Base-by-base conservation (phyloP, 345 rosid genomes). In the Carallia pectinifolia region DNA sequence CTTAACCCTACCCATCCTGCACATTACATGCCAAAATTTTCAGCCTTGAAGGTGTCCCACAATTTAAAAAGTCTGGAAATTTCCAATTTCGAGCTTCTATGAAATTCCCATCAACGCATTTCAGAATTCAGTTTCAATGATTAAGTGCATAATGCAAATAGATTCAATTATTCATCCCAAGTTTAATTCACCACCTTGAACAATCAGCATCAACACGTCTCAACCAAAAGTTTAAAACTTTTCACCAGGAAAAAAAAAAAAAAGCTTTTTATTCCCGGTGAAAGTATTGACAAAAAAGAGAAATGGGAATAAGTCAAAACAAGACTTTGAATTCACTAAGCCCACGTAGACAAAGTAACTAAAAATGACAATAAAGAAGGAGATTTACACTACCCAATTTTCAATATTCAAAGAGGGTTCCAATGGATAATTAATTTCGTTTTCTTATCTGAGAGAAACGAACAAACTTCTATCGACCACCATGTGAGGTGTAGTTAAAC, bases 1-100 rank as follows among this genome's bases (percentile, higher is more conserved):
- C 86, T 90, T 90, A 70, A 88, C 97, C 86, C 97, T 81, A 60
- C 94, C 97, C 94, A 90, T 90, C 83, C 89, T 90, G 79, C 81
- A 79, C 44, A 15, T 65, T 70, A 30, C 12, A 58, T 2, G 23
- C 23, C 50, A 30, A 12, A 12, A 33, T 29, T 34, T 13, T 61
- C 29, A 44, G 18, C 33, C 55, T 56, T 56, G 27, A 27, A 40
- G 15, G 17, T 39, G 53, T 44, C 36, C 53, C 64, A 12, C 12
- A 36, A 62, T 53, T 27, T 36, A 36, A 62, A 74, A 23, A 47
- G 6, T 27, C 44, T 5, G 50, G 17, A 7, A 72, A 6, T 3
- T 44, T 44, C 16, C 4, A 10, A 27, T 15, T 56, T 56, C 39
- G 60, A 56, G 10, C 60, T 56, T 13, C 50, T 16, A 3, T 50